These are phyloP conservation scores for maize (Zea mays) DNA, from an alignment of 176 grass and related monocot species.

Conservation along the genomic window DNA sequence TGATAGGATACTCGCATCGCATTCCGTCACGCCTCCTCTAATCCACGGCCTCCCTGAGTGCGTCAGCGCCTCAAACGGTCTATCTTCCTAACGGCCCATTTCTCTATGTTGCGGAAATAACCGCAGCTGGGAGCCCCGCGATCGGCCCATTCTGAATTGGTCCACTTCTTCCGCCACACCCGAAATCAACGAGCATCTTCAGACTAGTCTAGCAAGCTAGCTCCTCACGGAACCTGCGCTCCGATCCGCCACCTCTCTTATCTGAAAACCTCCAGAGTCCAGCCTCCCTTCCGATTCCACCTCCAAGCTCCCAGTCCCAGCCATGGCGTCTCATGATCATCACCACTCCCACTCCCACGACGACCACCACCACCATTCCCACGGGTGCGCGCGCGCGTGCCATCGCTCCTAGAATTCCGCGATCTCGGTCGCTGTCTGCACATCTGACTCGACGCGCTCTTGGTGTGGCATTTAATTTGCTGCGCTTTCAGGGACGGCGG, in stretches of 20 bases:
- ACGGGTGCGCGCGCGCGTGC: slow-evolving; percentile 35
- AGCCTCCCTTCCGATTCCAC: neutral
- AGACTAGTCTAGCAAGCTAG: neutral
- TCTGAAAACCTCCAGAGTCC: slow-evolving; percentile 12
- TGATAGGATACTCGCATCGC: too few species aligned
- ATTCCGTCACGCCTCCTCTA: too few species aligned
- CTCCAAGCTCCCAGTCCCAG: slow-evolving; percentile 4
- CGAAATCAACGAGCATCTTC: slow-evolving; percentile 5
- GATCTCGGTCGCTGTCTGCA: neutral
- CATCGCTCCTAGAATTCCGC: neutral
- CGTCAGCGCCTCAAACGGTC: neutral
- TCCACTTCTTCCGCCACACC: neutral
- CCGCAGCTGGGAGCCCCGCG: neutral
- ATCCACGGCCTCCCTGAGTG: too few species aligned
- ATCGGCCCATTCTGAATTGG: neutral
- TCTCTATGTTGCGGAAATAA: neutral
- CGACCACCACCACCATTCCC: slow-evolving; percentile 39
- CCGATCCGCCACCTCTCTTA: neutral
- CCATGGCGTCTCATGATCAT: slow-evolving; percentile 71
- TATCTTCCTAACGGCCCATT: neutral
- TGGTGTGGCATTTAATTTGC: neutral
- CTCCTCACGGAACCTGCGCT: neutral
- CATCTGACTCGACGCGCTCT: neutral
- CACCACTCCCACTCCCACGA: slow-evolving; percentile 37
- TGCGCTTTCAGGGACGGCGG: slow-evolving; percentile 38